Percentiles rank a stretch among this genome's conserved stretches.
phyloP scores from a whole-genome alignment of 2,329 filamentous ascomycete genomes.

The Helminthosporium solani region DNA sequence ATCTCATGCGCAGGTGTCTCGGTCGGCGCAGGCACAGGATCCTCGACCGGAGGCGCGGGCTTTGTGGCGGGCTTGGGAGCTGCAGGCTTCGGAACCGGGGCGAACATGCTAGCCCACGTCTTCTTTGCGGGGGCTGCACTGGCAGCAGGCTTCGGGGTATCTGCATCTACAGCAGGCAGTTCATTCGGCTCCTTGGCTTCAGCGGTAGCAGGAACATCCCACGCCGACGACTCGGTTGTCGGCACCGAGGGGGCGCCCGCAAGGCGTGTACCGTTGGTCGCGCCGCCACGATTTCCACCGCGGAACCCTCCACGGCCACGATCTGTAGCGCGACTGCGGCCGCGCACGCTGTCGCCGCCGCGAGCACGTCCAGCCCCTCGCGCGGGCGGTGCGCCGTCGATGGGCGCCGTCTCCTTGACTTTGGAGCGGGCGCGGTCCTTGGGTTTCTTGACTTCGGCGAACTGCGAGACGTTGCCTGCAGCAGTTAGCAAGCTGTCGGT shows the following conservation, averaged over 20 bases:
- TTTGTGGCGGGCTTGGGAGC: slow-evolving; percentile 40
- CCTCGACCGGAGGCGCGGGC: slow-evolving; percentile 40
- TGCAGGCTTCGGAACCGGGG: slow-evolving; percentile 46
- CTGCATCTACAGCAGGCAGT: slow-evolving; percentile 27
- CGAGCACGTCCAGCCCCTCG: slow-evolving; percentile 28
- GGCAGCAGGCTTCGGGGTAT: slow-evolving; percentile 36
- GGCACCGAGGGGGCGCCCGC: slow-evolving; percentile 61
- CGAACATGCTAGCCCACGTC: slow-evolving; percentile 57
- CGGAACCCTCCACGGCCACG: slow-evolving; percentile 53
- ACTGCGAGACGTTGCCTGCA: slow-evolving; percentile 75
- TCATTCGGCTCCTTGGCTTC: slow-evolving; percentile 30
- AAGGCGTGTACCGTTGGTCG: slow-evolving; percentile 62
- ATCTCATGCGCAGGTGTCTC: slow-evolving; percentile 45
- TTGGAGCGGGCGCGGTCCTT: slow-evolving; percentile 74
- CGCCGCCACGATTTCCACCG: slow-evolving; percentile 65
- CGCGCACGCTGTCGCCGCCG: slow-evolving; percentile 41
- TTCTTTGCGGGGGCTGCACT: slow-evolving; percentile 47
- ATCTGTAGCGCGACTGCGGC: slow-evolving; percentile 64
- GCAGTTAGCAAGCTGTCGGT: background rate
- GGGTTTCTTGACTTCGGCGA: slow-evolving; percentile 77
- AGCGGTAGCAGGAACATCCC: slow-evolving; percentile 50
- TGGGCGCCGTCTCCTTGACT: slow-evolving; percentile 62
- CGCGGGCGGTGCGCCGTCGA: slow-evolving; percentile 46
- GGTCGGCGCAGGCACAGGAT: slow-evolving; percentile 31
- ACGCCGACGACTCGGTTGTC: slow-evolving; percentile 68